A percentile compares a stretch with the other conserved stretches of the same genome.
Evolutionary conservation across 2,329 filamentous ascomycete species (phyloP).

Genomic region (Xylaria sp.): DNA sequence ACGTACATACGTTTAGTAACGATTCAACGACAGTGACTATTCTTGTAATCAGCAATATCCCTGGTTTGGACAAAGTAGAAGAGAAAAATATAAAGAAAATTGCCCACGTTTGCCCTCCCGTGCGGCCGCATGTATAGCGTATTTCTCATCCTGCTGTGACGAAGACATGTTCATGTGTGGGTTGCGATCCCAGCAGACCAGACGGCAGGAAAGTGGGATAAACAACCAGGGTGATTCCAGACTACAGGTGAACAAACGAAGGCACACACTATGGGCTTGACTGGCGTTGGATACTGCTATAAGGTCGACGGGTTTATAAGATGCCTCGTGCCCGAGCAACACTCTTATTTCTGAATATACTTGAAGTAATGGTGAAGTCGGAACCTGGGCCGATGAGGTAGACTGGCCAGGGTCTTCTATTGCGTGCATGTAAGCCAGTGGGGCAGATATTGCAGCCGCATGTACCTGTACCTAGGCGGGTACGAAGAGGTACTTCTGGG

Average conservation of each 20-base stretch:
- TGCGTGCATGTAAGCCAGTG: constrained; percentile 1
- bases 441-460: background rate
- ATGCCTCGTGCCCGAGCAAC: background rate
- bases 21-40: constrained; percentile 79
- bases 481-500: background rate
- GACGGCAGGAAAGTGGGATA: background rate
- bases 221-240: background rate
- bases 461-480: background rate
- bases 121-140: constrained; percentile 86
- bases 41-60: constrained; percentile 10
- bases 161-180: constrained; percentile 34
- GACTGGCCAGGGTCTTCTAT: background rate
- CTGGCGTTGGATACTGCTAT: background rate
- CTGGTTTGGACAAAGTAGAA: background rate
- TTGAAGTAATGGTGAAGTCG: background rate
- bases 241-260: background rate
- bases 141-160: constrained; percentile 65
- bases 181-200: background rate
- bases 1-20: constrained; percentile 68
- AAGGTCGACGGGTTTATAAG: background rate
- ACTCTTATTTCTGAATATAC: background rate
- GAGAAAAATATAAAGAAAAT: background rate
- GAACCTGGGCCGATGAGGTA: background rate
- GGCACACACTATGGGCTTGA: background rate
- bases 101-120: constrained; percentile 82